Evolutionary conservation across 306 rosid genomes (phyloP), one percentile per base, ranked within the genome.

Genomic region (Trifolium fragiferum): DNA sequence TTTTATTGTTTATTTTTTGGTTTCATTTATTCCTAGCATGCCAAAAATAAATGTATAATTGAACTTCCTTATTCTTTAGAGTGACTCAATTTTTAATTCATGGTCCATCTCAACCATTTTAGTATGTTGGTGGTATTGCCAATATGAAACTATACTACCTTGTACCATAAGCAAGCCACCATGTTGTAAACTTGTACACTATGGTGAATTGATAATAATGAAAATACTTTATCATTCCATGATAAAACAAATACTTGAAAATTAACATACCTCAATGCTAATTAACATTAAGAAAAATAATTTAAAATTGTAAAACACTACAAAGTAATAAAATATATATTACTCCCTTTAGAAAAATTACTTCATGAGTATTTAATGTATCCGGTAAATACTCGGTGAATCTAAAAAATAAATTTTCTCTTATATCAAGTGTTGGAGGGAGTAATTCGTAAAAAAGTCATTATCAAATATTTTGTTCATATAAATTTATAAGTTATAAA

Each of bases 21-120:
- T 20, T 73, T 54, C 46, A 55, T 77, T 69, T 80, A 32, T 77
- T 47, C 21, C 16, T 54, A 55, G n/a, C 51, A 61, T 81, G 21
- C 11, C 14, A 44, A 44, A 37, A 44, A 65, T 73, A 64, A 77
- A 74, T 74, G 66, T 63, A 74, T 25, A 77, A 70, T 55, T 37
- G 71, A 35, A 38, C 25, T 70, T 43, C 7, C 53, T 70, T 50
- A 5, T 75, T 62, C 62, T 75, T 41, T 44, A 50, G 21, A 46
- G 71, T 40, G 14, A 49, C 55, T 57, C 38, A 12, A 33, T 23
- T 77, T 67, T 59, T 46, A 59, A 21, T 69, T 5, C 58, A 7
- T 5, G 0, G 35, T 53, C 13, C 18, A 14, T 49, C 37, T 35
- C 57, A 41, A 30, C 20, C 12, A 4, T 51, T 61, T 44, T 27